Evolutionary conservation across 148 eudicot species (phyloP), one percentile per base, ranked within the genome.

Genomic region (Suaeda aralocaspica): DNA sequence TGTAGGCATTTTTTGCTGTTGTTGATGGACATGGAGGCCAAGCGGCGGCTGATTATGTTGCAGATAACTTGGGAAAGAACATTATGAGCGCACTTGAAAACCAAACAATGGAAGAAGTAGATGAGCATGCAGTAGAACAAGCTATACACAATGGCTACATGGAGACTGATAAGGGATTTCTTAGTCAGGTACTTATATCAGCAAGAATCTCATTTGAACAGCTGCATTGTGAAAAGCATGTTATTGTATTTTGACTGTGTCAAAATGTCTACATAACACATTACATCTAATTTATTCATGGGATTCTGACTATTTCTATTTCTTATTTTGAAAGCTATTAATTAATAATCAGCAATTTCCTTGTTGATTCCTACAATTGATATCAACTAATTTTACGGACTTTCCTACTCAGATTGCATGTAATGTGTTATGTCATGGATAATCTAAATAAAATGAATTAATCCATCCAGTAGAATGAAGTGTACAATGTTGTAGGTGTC

Each of bases 1-100:
- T 64, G 34, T 76, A 89, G 94, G 94, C 90, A 12, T 83, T 83
- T 69, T 89, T 89, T 30, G 78, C 71, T 16, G 91, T 89, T 26
- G 77, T 83, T 50, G 91, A 84, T 75, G 94, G 94, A 45, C 94
- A 89, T 72, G 94, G 94, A 22, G 91, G 94, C 36, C 72, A 75
- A 48, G 86, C 79, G 26, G 94, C 90, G 10, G 83, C 90, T 5
- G 87, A 89, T 26, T 86, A 74, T 53, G 86, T 79, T 10, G 85
- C 86, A 3, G 76, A 80, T 41, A 80, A 84, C 75, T 71, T 89
- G 8, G 84, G 82, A 39, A 83, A 72, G 71, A 81, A 84, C 69
- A 81, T 86, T 19, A 26, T 85, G 51, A 72, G 71, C 39, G 63
- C 66, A 64, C 48, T 79, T 39, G 69, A 46, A 22, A 5, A 39